These are phyloP conservation scores for Naematelia aurantialba DNA, from an alignment of 768 basidiomycete species.

Conservation along the genomic window DNA sequence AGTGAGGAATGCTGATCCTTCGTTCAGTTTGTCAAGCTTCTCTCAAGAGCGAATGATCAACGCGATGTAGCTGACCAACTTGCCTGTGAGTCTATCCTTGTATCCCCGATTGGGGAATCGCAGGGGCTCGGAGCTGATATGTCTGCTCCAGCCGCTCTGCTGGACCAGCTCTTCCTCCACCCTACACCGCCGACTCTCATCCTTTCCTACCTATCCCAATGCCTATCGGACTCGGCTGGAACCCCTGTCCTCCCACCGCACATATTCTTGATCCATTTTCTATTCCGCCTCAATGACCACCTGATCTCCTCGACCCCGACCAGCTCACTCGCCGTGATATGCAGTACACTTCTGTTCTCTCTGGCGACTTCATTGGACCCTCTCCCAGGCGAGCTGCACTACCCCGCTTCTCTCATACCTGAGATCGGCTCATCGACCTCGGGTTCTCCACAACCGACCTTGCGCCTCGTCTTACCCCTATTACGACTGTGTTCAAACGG, in stretches of 20 bases:
- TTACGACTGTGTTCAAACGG: constrained; percentile 19
- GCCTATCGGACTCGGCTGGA: constrained; percentile 6
- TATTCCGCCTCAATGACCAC: constrained; percentile 16
- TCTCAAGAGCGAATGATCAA: neutral
- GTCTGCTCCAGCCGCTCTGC: constrained; percentile 13
- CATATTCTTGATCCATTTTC: constrained; percentile 2
- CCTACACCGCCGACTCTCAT: constrained; percentile 22
- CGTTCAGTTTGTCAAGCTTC: neutral
- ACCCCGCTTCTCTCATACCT: constrained; percentile 2
- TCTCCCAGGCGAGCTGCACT: neutral
- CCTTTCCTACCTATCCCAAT: constrained; percentile 25
- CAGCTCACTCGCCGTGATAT: constrained; percentile 13
- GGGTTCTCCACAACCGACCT: constrained; percentile 8
- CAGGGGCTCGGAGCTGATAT: neutral
- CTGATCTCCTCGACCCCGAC: constrained; percentile 10
- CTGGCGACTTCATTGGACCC: neutral
- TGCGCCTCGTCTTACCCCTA: constrained; percentile 26
- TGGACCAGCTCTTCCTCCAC: constrained; percentile 7
- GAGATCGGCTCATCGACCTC: constrained; percentile 37
- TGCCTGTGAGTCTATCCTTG: neutral
- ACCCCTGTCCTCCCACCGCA: neutral
- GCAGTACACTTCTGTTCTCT: constrained; percentile 16
- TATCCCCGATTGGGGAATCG: neutral
- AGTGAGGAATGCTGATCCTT: neutral
- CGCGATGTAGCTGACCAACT: neutral